Evolutionary conservation across 345 rosid genomes (phyloP).

Genomic region (Linum trigynum): DNA sequence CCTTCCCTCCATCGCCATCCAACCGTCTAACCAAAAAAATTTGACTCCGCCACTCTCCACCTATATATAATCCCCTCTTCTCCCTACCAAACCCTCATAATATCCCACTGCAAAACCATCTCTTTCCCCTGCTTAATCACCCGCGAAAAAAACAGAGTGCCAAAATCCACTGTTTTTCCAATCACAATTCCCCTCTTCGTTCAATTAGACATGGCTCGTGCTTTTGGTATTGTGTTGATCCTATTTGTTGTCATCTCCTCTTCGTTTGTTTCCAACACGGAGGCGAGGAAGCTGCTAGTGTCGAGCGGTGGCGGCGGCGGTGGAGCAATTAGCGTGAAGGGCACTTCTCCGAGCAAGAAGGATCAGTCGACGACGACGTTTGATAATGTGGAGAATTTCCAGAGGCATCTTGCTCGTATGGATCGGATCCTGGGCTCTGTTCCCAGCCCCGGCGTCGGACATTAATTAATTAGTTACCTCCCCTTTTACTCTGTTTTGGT

Average conservation of each 20-base stretch:
- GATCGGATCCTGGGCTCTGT: conserved; percentile 66
- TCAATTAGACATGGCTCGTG: conserved; percentile 35
- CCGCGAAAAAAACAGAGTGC: too few relatives aligned
- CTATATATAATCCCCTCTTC: background rate
- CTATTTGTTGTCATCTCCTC: conserved; percentile 29
- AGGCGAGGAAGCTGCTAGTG: conserved; percentile 40
- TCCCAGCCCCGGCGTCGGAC: conserved; percentile 87
- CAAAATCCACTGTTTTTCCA: too few relatives aligned
- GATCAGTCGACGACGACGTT: conserved; percentile 34
- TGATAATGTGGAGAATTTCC: conserved; percentile 36
- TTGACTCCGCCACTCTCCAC: background rate
- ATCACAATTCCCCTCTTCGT: too few relatives aligned
- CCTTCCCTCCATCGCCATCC: background rate
- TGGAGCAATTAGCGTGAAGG: conserved; percentile 21
- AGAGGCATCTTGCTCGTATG: conserved; percentile 46
- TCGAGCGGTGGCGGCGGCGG: conserved; percentile 1
- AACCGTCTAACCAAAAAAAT: background rate
- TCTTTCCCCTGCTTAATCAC: background rate
- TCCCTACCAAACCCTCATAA: background rate
- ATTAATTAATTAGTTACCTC: conserved; percentile 14
- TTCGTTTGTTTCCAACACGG: conserved; percentile 19
- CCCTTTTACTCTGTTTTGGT: background rate
- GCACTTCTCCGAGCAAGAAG: conserved; percentile 62
- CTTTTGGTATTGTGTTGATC: conserved; percentile 8
- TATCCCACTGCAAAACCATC: too few relatives aligned